Evolutionary conservation across 164 flowering plant species (phyloP).

Genomic region (Magnolia kwangsiensis): DNA sequence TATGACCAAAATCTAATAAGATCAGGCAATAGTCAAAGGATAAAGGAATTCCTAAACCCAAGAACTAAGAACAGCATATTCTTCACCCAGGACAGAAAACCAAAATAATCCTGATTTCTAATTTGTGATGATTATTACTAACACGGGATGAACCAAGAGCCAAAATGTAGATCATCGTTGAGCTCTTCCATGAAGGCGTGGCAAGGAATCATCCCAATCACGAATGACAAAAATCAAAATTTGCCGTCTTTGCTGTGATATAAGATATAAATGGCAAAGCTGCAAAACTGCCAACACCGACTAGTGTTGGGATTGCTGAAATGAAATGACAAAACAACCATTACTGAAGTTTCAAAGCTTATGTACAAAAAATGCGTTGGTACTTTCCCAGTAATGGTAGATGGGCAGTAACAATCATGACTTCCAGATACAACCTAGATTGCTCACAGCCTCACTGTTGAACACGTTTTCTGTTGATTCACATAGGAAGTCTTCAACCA

Average conservation of each 20-base stretch:
- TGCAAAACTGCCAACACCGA: constrained; percentile 11
- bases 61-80: too few species aligned
- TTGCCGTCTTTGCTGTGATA: neutral
- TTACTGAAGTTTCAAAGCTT: constrained; percentile 17
- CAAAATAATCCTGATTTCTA: too few species aligned
- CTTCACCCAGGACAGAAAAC: too few species aligned
- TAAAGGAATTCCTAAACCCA: too few species aligned
- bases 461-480: constrained; percentile 64
- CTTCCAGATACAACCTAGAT: constrained; percentile 62
- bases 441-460: constrained; percentile 43
- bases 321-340: neutral
- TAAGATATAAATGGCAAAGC: constrained; percentile 7
- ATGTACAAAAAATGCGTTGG: constrained; percentile 34
- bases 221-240: too few species aligned
- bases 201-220: too few species aligned
- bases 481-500: constrained; percentile 48
- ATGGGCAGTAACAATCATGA: constrained; percentile 33
- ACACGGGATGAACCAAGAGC: too few species aligned
- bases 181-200: neutral
- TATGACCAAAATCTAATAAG: too few species aligned
- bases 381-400: neutral
- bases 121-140: too few species aligned
- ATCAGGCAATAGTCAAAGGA: too few species aligned
- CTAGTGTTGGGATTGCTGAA: neutral
- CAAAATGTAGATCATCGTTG: too few species aligned